Conservation (phyloP, 2,329 filamentous ascomycete genomes). For the Fusarium albidum region DNA sequence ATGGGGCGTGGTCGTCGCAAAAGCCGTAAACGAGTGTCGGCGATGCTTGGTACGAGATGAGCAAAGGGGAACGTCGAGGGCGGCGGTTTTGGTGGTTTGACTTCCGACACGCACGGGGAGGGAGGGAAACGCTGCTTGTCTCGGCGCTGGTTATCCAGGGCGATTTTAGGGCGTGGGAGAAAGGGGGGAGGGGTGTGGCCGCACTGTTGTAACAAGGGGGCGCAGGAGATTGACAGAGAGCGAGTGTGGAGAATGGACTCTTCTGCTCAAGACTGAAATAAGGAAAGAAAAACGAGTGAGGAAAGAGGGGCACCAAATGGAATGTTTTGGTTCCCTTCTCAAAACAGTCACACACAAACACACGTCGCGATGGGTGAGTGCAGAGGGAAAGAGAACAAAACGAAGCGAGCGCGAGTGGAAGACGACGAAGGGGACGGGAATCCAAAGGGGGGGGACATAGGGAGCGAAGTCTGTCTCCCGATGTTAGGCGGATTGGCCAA, state of each 20-base stretch:
- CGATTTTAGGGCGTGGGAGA: constrained; percentile 20
- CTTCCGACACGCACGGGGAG: constrained; percentile 25
- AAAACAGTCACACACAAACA: constrained; percentile 21
- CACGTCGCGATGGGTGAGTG: constrained; percentile 5
- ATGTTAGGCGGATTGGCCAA: neutral
- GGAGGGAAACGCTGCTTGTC: constrained; percentile 38
- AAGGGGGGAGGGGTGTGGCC: constrained; percentile 18
- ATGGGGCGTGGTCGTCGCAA: constrained; percentile 16
- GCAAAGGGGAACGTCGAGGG: constrained; percentile 34
- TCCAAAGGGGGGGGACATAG: constrained; percentile 13
- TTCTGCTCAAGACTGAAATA: neutral
- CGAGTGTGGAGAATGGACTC: constrained; percentile 6
- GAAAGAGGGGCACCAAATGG: neutral
- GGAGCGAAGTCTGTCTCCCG: constrained; percentile 1
- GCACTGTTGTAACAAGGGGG: constrained; percentile 29
- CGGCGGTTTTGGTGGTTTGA: constrained; percentile 36
- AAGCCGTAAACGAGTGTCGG: constrained; percentile 38
- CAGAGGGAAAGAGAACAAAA: constrained; percentile 13
- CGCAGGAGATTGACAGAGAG: constrained; percentile 26
- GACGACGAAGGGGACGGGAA: constrained; percentile 10
- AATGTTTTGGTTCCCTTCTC: constrained; percentile 11
- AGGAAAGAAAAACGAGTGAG: neutral
- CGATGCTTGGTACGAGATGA: constrained; percentile 36
- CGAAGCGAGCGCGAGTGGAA: constrained; percentile 13
- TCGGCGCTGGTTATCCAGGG: constrained; percentile 40